Conservation (phyloP, 2,329 filamentous ascomycete genomes). For the Fusarium cicatricum region DNA sequence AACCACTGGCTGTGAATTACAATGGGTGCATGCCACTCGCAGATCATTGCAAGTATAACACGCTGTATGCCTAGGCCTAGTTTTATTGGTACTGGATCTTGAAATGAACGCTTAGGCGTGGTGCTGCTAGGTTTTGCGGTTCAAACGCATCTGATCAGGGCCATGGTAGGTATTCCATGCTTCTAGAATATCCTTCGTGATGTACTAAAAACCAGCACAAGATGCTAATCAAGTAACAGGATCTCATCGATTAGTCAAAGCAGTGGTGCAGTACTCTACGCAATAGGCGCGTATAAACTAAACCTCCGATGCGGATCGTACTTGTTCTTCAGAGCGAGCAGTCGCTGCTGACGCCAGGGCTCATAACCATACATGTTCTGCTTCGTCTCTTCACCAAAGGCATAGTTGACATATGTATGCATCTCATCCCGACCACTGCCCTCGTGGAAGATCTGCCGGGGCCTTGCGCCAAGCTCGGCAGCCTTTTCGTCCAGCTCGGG, state of each 20-base stretch:
- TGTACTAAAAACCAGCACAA: too few relatives aligned
- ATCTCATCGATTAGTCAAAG: too few relatives aligned
- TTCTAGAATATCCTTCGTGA: too few relatives aligned
- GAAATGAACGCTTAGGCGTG: not conserved
- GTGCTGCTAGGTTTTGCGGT: not conserved
- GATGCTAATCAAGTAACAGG: too few relatives aligned
- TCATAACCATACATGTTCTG: conserved; percentile 57
- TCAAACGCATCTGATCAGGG: too few relatives aligned
- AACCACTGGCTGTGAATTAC: too few relatives aligned
- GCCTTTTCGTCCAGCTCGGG: conserved; percentile 46
- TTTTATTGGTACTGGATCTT: not conserved
- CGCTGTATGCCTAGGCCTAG: too few relatives aligned
- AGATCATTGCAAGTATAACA: too few relatives aligned
- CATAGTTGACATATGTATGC: conserved; percentile 60
- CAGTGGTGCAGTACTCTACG: not conserved
- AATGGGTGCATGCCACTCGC: too few relatives aligned
- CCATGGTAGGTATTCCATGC: too few relatives aligned
- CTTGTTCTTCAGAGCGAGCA: conserved; percentile 54
- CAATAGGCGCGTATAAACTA: conserved; percentile 51
- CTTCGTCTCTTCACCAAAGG: conserved; percentile 53
- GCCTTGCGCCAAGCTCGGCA: conserved; percentile 46
- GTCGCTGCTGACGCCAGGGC: conserved; percentile 54
- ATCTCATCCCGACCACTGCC: conserved; percentile 45
- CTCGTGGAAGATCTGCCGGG: conserved; percentile 49
- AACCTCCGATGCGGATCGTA: conserved; percentile 56